Evolutionary conservation across 2,329 filamentous ascomycete genomes (phyloP).

Genomic region (Aspergillus pseudoterreus): DNA sequence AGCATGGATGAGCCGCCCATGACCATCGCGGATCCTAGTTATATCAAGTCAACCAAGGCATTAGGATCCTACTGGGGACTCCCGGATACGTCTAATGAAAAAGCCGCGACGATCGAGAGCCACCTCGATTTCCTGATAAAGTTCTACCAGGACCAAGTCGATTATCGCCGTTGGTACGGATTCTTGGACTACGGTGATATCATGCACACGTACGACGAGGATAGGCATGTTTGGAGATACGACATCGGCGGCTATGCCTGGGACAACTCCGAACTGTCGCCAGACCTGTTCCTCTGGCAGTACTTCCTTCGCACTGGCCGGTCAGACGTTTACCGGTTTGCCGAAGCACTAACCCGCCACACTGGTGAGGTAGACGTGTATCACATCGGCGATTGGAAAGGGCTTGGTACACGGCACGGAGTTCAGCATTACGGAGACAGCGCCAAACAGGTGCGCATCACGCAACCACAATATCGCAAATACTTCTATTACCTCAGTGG

Average conservation of each 20-base stretch:
- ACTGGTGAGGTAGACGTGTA: conserved; percentile 62
- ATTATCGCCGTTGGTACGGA: conserved; percentile 60
- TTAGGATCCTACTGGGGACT: conserved; percentile 54
- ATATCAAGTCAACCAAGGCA: conserved; percentile 52
- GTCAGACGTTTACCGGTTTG: conserved; percentile 56
- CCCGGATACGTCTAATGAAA: conserved; percentile 27
- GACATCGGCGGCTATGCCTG: conserved; percentile 63
- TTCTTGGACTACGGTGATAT: conserved; percentile 62
- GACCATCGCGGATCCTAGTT: conserved; percentile 46
- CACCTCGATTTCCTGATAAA: conserved; percentile 55
- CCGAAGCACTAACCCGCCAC: conserved; percentile 57
- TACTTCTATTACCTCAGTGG: conserved; percentile 56
- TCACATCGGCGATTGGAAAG: conserved; percentile 56
- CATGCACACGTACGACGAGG: conserved; percentile 59
- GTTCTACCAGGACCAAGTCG: conserved; percentile 55
- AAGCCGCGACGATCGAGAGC: conserved; percentile 44
- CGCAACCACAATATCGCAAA: conserved; percentile 55
- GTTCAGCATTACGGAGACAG: conserved; percentile 61
- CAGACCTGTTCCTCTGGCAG: conserved; percentile 61
- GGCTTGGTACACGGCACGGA: conserved; percentile 60
- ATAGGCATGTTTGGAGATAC: conserved; percentile 60
- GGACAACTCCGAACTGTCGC: conserved; percentile 63
- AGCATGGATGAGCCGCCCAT: conserved; percentile 53
- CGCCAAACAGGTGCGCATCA: conserved; percentile 60
- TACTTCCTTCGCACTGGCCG: conserved; percentile 59